Base-by-base conservation (phyloP, 2,329 filamentous ascomycete species). In the Diaporthe aspalathi region DNA sequence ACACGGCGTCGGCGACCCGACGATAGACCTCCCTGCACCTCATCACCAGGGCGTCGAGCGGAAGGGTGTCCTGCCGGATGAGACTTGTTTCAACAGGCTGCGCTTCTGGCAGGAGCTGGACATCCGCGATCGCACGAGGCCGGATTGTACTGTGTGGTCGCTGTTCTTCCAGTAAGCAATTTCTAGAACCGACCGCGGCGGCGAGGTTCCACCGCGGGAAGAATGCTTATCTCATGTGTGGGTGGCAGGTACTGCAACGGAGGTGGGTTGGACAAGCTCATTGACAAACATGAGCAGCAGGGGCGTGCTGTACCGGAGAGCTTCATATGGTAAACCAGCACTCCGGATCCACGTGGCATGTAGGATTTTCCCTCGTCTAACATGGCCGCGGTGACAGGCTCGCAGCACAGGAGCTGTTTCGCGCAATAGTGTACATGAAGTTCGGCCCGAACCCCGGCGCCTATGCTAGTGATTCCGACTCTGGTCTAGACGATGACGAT, bases 91-190 rank as follows among this genome's bases (percentile, higher is more conserved):
- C 43, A 63, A 63, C n/a, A 35, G 27, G 29, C 43, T 63, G 20
- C 40, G 57, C 11, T 63, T 63, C 57, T 63, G 40, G 40, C 57
- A 63, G 40, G 27, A 63, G 40, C 9, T 63, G 43, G 11, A 22
- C 24, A 40, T 27, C 22, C 2, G 1, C 1, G 57, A 63, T 22
- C 2, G 0, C 11, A 14, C 6, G 5, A 12, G 22, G n/a, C n/a
- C n/a, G 2, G 6, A 32, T 24, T 47, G 45, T 27, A 35, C 20
- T 24, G 60, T 63, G 27, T 63, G 22, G 12, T 63, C 60, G 20
- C 27, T 63, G 12, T 63, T 22, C 24, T 63, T 63, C 24, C 43
- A 63, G 60, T 63, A 49, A 63, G 43, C 17, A 3, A 32, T 32
- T 32, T 32, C 32, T 32, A 32, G 32, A 63, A 22, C 60, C 17